These are phyloP conservation scores for Cyclanthera cordifolia DNA, from an alignment of 306 rosid species.

Conservation along the genomic window DNA sequence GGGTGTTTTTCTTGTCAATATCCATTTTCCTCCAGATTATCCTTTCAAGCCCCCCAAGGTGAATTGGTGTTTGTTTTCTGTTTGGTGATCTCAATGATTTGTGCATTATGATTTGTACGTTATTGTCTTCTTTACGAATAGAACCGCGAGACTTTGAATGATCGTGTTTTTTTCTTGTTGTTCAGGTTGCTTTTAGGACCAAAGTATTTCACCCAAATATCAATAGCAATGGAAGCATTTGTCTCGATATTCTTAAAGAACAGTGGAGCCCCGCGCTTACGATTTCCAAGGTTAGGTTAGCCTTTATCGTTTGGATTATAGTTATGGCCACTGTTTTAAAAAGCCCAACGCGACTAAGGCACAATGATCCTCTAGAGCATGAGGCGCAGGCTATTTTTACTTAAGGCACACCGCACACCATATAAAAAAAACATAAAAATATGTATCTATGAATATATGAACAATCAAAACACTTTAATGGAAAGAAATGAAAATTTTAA, in stretches of 20 bases:
- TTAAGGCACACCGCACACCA: no score
- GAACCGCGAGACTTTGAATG: not conserved
- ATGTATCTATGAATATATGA: no score
- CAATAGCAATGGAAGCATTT: constrained; percentile 68
- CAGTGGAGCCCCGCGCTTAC: constrained; percentile 77
- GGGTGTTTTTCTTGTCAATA: constrained; percentile 57
- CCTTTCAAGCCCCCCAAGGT: constrained; percentile 81
- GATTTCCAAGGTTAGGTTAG: constrained; percentile 38
- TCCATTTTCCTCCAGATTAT: constrained; percentile 58
- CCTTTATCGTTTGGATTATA: not conserved
- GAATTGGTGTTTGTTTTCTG: constrained; percentile 1
- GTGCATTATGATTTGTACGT: constrained; percentile 17
- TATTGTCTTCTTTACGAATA: not conserved
- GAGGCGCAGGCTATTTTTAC: no score
- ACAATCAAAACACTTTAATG: no score
- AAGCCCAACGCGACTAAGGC: no score
- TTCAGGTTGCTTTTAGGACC: constrained; percentile 54
- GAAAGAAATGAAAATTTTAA: no score
- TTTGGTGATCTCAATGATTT: not conserved
- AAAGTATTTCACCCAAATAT: constrained; percentile 67
- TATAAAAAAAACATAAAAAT: no score
- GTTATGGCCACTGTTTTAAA: no score
- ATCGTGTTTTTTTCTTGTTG: not conserved
- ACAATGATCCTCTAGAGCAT: no score
- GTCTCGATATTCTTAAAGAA: constrained; percentile 62